These are phyloP conservation scores for Ulvella scutata DNA, from an alignment of 139 green algal species.

Conservation along the genomic window DNA sequence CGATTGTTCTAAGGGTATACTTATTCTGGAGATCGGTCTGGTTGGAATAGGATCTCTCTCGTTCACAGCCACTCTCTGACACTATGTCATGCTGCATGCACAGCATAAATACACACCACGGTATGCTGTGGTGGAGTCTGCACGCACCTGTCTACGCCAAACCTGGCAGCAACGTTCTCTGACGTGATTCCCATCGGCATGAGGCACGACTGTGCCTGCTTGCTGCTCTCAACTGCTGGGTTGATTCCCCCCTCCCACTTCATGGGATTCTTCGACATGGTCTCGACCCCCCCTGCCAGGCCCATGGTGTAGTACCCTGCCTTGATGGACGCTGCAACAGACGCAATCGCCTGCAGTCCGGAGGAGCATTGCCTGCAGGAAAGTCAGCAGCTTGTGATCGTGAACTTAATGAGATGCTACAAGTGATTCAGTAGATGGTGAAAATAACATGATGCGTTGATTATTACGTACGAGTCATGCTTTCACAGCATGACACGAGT, in stretches of 20 bases:
- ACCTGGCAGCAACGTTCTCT: slow-evolving; percentile 93
- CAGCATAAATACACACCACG: too few species aligned
- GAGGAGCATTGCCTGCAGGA: slow-evolving; percentile 62
- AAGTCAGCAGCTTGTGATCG: neutral
- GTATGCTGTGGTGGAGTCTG: too few species aligned
- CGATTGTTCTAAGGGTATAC: too few species aligned
- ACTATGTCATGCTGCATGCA: too few species aligned
- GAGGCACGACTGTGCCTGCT: slow-evolving; percentile 74
- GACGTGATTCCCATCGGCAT: slow-evolving; percentile 97
- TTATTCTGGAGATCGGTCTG: too few species aligned
- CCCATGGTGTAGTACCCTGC: slow-evolving; percentile 92
- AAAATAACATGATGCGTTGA: too few species aligned
- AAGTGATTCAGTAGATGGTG: too few species aligned
- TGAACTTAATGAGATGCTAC: neutral
- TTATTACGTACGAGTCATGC: too few species aligned
- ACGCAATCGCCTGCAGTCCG: slow-evolving; percentile 87
- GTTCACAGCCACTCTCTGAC: too few species aligned
- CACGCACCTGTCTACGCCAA: slow-evolving; percentile 31
- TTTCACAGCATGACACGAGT: neutral
- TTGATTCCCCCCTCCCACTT: slow-evolving; percentile 91
- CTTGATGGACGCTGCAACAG: slow-evolving; percentile 87
- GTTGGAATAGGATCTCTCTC: too few species aligned
- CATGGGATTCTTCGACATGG: slow-evolving; percentile 94
- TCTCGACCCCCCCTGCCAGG: slow-evolving; percentile 82
- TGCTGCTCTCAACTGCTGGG: slow-evolving; percentile 40